Base-by-base conservation (phyloP, 1,284 basidiomycete genomes). In the Trametes hirsuta region DNA sequence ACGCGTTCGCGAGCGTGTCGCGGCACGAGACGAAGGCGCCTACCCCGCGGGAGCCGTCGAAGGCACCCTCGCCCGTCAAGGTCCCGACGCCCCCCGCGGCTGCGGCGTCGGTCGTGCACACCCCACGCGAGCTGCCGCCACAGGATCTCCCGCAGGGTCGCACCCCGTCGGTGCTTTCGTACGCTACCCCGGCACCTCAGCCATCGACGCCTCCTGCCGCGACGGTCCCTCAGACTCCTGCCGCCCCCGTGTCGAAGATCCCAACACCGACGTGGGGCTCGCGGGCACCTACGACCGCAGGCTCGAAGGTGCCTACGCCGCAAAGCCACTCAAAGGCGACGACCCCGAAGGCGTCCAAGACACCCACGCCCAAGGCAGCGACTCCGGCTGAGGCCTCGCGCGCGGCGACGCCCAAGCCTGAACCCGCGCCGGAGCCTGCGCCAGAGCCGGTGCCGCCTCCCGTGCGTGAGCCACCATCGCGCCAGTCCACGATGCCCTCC, bases 251-350 rank as follows among this genome's bases (percentile, higher is more conserved):
- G 6, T 71, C 70, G 8, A 68, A 65, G 52, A 62, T 61, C 11
- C 37, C 58, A 12, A 48, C 63, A 4, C 57, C 68, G 2, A 30
- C 30, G 8, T 30, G 30, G 30, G 30, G 30, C 30, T 30, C 30
- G 8, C 30, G 30, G 5, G 30, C 30, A 30, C 30, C 30, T 30
- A 30, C 5, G 5, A 30, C 30, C 30, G 64, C 61, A 39, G 36
- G 51, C 22, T 70, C 71, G 18, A 66, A 68, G 48, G 57, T 58
- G n/a, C 58, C 62, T 21, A 68, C 66, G 12, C 66, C 69, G 10
- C 64, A 62, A 55, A 59, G 63, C 37, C 60, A 59, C 30, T 69
- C 68, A 10, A 70, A 66, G 48, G 68, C 60, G 10, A 62, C 61
- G 3, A 69, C 69, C 0, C 68, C 69, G 15, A 65, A 60, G 42